Evolutionary conservation across 2,329 filamentous ascomycete species (phyloP), one percentile per base, ranked within the genome.

Genomic region (Periglandula ipomoeae): DNA sequence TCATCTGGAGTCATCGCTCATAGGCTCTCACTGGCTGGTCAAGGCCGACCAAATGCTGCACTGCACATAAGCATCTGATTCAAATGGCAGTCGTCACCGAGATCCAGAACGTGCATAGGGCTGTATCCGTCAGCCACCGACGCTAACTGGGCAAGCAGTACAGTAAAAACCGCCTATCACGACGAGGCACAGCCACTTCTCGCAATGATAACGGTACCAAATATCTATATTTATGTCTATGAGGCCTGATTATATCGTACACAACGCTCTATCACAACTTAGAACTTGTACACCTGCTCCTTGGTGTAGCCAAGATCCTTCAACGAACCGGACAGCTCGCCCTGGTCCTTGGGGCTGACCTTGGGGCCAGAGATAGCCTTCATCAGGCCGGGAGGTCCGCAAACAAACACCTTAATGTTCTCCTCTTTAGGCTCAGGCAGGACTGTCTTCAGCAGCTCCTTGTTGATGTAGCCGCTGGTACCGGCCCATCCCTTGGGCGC

Each of bases 231-330:
- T 2, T 32, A 32, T 32, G 15, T 32, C 30, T 32, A 32, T 32
- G 30, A 32, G 30, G 30, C 30, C 15, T 15, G 30, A 26, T 26
- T 20, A 15, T 34, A 47, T 42, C 24, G 37, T 47, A 47, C 35
- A 47, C 22, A 32, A n/a, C 44, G 34, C 13, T n/a, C 26, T 19
- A 8, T 15, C n/a, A 10, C 34, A 27, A 4, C 48, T 44, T 74
- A 95, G 63, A 95, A 95, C 79, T 97, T 97, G 76, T 88, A 95
- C 32, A 97, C 90, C 74, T 97, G 93, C 51, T 97, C 74, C 45
- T 66, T 55, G 24, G 55, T 61, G 61, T 77, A 78, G 43, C 89
- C 89, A 34, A 96, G 74, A 60, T 95, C 88, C 72, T 89, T 85
- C 56, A 98, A 74, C 55, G 84, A 74, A 54, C 87, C 93, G 8